Base-by-base conservation (phyloP, 306 rosid species). In the Cucumis melo region DNA sequence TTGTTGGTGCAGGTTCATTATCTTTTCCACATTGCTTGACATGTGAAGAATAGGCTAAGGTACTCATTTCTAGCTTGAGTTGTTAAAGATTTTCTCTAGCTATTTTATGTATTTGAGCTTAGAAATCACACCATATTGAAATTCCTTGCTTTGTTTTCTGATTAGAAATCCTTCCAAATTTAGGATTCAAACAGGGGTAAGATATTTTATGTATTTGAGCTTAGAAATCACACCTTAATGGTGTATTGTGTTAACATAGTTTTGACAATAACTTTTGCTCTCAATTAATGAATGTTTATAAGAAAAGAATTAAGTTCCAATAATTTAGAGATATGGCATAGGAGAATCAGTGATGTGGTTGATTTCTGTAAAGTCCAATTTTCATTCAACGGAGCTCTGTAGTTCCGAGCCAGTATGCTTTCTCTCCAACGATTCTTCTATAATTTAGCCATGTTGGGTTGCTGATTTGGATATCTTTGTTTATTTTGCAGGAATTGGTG, bases 401-500 rank as follows among this genome's bases (percentile, higher is more conserved):
- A 70, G 57, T 70, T 65, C 38, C 50, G 75, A 23, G 38, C 57
- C 74, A 23, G n/a, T 24, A 44, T 42, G 38, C 38, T 24, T 36
- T 44, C 19, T 44, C 41, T 48, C 21, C 11, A 7, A 2, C 38
- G n/a, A 32, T 42, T 57, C 74, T 66, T 60, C 24, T 24, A 34
- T 23, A 7, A 62, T 42, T 42, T 8, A 55, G 55, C 34, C 42
- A 75, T 8, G 21, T 10, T 11, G 68, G 64, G 53, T 36, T 66
- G 24, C 82, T 88, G 83, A 91, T 83, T 61, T 78, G 34, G 67
- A 73, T 27, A 70, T 27, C 32, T 54, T 78, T 79, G 74, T 29
- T 84, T 54, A 23, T 75, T 75, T 21, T 80, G 81, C 92, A 94
- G 97, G 99, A 79, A 83, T 78, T 94, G 97, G 97, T 94, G 82